These are phyloP conservation scores for Eucalyptus curtisii DNA, from an alignment of 345 rosid genomes.

Conservation along the genomic window DNA sequence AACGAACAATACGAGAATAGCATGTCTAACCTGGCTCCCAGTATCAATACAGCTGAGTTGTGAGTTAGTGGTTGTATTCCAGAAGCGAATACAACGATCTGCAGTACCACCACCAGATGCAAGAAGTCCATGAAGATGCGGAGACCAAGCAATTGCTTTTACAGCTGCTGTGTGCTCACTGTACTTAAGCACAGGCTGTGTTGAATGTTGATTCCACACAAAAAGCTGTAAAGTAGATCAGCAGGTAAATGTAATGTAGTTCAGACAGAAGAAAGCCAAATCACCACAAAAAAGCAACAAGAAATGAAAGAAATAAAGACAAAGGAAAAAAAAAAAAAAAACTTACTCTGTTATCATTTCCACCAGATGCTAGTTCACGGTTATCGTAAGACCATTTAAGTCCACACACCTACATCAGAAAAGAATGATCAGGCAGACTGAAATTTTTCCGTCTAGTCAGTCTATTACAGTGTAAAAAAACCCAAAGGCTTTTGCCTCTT, in stretches of 20 bases:
- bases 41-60: conserved; percentile 89
- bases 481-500: neutral
- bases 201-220: conserved; percentile 96
- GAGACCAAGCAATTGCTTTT: conserved; percentile 99
- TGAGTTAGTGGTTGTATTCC: conserved; percentile 93
- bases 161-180: conserved; percentile 98
- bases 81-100: conserved; percentile 92
- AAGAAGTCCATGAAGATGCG: conserved; percentile 94
- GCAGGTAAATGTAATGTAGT: neutral
- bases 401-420: conserved; percentile 67
- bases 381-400: conserved; percentile 97
- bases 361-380: conserved; percentile 97
- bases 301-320: neutral
- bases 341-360: conserved; percentile 89
- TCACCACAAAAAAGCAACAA: neutral
- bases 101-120: conserved; percentile 99
- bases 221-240: conserved; percentile 50
- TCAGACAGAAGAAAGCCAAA: neutral
- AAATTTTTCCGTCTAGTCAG: neutral
- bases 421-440: neutral
- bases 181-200: conserved; percentile 81
- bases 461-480: neutral
- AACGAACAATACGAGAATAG: neutral
- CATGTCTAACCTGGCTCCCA: conserved; percentile 68
- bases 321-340: neutral